A percentile compares a stretch with the other conserved stretches of the same genome.
Evolutionary conservation across 2,329 filamentous ascomycete genomes (phyloP).

Genomic region (Colletotrichum sojae): DNA sequence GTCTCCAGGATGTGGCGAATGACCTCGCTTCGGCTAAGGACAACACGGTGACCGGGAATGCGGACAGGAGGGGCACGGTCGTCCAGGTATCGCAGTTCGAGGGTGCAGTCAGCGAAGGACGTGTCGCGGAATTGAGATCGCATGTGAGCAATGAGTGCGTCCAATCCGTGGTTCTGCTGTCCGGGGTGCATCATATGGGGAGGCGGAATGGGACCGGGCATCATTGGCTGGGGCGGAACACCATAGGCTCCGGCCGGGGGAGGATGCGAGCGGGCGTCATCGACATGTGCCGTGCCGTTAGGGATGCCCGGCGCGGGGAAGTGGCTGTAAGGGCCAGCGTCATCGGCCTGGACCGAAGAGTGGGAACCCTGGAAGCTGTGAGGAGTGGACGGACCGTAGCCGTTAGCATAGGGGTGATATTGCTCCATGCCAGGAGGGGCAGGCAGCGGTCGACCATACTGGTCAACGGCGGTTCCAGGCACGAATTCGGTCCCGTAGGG

Average conservation of each 20-base stretch:
- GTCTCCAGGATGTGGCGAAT: conserved; percentile 46
- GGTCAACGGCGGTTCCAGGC: conserved; percentile 53
- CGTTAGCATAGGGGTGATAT: conserved; percentile 50
- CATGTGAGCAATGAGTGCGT: conserved; percentile 57
- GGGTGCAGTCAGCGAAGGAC: conserved; percentile 59
- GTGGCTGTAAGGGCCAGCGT: conserved; percentile 58
- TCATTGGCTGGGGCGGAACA: conserved; percentile 47
- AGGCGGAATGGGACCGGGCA: conserved; percentile 47
- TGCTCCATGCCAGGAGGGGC: conserved; percentile 51
- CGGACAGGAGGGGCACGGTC: conserved; percentile 54
- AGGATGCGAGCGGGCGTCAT: conserved; percentile 47
- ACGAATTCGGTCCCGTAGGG: conserved; percentile 54
- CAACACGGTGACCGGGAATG: conserved; percentile 68
- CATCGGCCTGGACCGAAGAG: conserved; percentile 65
- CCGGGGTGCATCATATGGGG: conserved; percentile 42
- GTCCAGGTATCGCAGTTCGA: conserved; percentile 62
- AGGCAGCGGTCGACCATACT: conserved; percentile 54
- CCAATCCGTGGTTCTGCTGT: conserved; percentile 44
- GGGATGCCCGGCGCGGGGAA: conserved; percentile 55
- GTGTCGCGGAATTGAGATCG: conserved; percentile 55
- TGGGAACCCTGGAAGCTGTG: conserved; percentile 76
- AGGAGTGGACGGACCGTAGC: conserved; percentile 69
- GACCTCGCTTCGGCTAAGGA: conserved; percentile 67
- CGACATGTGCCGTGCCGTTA: conserved; percentile 51
- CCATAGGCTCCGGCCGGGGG: conserved; percentile 27